Evolutionary conservation across 163 green algal genomes (phyloP).

Genomic region (Scenedesmus sp.): DNA sequence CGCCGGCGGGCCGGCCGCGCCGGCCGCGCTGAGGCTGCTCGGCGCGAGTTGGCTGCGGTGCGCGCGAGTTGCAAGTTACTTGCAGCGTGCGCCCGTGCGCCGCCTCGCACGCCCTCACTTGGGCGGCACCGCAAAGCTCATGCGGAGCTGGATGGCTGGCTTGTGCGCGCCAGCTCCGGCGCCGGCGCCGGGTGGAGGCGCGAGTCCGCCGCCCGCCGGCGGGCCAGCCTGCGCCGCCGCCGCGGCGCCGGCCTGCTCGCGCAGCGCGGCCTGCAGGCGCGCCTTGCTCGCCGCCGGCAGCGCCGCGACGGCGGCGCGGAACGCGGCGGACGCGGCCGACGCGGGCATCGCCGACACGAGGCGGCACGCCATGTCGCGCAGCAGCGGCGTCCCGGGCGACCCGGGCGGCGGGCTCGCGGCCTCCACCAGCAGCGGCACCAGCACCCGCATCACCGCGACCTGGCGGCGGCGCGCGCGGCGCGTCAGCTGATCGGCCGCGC

Average conservation of each 20-base stretch:
- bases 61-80: no score
- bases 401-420: conserved; percentile 36
- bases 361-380: conserved; percentile 63
- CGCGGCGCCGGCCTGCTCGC: conserved; percentile 26
- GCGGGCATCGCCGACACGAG: conserved; percentile 66
- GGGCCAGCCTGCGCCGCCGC: not conserved
- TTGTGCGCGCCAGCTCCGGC: conserved; percentile 10
- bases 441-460: conserved; percentile 52
- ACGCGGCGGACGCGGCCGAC: conserved; percentile 52
- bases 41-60: no score
- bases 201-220: not conserved
- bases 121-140: conserved; percentile 52
- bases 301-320: conserved; percentile 52
- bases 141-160: conserved; percentile 62
- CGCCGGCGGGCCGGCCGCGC: no score
- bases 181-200: not conserved
- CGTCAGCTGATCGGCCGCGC: no score
- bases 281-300: conserved; percentile 58
- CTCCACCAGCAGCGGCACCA: conserved; percentile 68
- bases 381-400: conserved; percentile 33
- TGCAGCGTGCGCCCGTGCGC: no score
- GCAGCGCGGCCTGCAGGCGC: conserved; percentile 61
- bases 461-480: not conserved
- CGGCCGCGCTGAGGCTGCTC: no score
- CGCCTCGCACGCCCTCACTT: no score